phyloP scores from a whole-genome alignment of 2,329 filamentous ascomycete genomes.

The Aspergillus oerlinghausenensis region DNA sequence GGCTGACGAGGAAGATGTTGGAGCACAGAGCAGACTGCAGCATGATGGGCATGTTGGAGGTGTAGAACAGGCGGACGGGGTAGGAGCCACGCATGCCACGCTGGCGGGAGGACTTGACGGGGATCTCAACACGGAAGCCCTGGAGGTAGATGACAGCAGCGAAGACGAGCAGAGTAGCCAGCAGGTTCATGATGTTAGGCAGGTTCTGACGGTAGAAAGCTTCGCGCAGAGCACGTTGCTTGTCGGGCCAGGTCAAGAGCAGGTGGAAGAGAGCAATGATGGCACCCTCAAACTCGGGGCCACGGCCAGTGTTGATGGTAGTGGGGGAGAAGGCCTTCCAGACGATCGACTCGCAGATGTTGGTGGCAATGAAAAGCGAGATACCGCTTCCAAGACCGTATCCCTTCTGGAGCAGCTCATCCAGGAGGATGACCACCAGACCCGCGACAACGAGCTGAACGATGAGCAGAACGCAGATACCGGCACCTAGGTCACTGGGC shows the following conservation, averaged over 20 bases:
- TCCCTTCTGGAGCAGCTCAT: slow-evolving; percentile 98
- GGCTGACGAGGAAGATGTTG: slow-evolving; percentile 98
- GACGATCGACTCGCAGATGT: slow-evolving; percentile 99
- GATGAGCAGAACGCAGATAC: slow-evolving; percentile 96
- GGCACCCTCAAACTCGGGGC: slow-evolving; percentile 97
- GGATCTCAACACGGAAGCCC: slow-evolving; percentile 99
- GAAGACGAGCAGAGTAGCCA: slow-evolving; percentile 90
- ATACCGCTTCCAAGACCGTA: slow-evolving; percentile 98
- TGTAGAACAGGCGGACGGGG: slow-evolving; percentile 98
- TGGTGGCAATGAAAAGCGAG: slow-evolving; percentile 98
- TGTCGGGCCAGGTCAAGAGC: slow-evolving; percentile 97
- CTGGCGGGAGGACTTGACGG: slow-evolving; percentile 98
- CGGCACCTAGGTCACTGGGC: slow-evolving; percentile 91
- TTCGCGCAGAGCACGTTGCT: slow-evolving; percentile 96
- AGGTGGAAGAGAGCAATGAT: slow-evolving; percentile 98
- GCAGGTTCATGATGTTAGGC: slow-evolving; percentile 98
- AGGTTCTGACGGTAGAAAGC: slow-evolving; percentile 99
- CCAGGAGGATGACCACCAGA: slow-evolving; percentile 97
- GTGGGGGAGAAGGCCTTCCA: slow-evolving; percentile 99
- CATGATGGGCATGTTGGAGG: slow-evolving; percentile 99
- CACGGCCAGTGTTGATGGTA: slow-evolving; percentile 98
- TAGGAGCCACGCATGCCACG: slow-evolving; percentile 97
- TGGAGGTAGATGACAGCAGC: slow-evolving; percentile 98
- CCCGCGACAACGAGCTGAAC: slow-evolving; percentile 97
- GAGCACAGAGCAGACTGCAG: slow-evolving; percentile 96